Conservation (phyloP, 805 yeast genomes). For the Candida qinlingensis region DNA sequence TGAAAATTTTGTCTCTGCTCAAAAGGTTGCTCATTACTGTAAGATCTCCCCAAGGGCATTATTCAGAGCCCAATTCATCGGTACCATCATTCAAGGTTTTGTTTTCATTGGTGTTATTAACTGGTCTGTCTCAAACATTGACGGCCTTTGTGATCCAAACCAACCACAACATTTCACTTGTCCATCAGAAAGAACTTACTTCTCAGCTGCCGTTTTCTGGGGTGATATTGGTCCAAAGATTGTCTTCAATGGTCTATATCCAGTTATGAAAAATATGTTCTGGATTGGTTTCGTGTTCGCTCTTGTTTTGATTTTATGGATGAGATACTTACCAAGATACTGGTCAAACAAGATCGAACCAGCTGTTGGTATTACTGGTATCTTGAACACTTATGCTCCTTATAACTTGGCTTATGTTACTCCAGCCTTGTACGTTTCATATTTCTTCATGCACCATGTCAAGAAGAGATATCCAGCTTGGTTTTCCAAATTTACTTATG, state of each 20-base stretch:
- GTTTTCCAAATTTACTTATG: constrained; percentile 50
- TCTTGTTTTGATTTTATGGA: constrained; percentile 26
- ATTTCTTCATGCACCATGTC: constrained; percentile 41
- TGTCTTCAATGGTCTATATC: constrained; percentile 54
- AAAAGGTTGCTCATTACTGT: constrained; percentile 40
- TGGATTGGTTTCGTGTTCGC: constrained; percentile 43
- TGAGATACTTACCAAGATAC: constrained; percentile 25
- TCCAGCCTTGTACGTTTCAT: constrained; percentile 27
- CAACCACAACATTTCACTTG: constrained; percentile 37
- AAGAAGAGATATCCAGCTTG: constrained; percentile 37
- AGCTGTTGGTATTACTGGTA: constrained; percentile 46
- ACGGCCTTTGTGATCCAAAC: constrained; percentile 29
- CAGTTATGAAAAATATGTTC: constrained; percentile 59
- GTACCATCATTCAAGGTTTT: constrained; percentile 27
- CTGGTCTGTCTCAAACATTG: constrained; percentile 30
- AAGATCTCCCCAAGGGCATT: constrained; percentile 56
- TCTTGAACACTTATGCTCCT: constrained; percentile 40
- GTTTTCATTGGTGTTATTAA: constrained; percentile 30
- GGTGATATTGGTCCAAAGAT: constrained; percentile 54
- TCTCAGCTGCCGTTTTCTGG: constrained; percentile 38
- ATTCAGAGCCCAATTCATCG: constrained; percentile 41
- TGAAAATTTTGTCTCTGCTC: constrained; percentile 49
- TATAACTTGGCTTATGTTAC: constrained; percentile 38
- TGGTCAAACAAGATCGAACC: constrained; percentile 35
- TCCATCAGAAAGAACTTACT: constrained; percentile 37